Percentiles rank a stretch among this genome's conserved stretches.
Conservation (phyloP, 73 alveolate genomes). For the Tetrahymena thermophila region DNA sequence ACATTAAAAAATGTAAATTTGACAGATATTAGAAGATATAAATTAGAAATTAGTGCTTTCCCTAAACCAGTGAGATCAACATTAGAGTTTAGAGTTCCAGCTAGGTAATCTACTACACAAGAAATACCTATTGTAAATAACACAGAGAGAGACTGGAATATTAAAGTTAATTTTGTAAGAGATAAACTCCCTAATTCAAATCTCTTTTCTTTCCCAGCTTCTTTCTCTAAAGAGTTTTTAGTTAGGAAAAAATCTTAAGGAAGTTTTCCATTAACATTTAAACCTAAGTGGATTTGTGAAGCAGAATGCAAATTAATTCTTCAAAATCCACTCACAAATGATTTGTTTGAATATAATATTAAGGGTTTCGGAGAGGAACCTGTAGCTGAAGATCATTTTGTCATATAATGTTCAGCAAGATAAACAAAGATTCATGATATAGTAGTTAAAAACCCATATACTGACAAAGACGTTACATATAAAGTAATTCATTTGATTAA, state of each 20-base stretch:
- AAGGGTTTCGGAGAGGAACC: conserved; percentile 98
- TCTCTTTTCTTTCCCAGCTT: background rate
- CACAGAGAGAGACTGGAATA: conserved; percentile 90
- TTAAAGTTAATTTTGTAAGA: conserved; percentile 76
- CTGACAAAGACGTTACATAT: background rate
- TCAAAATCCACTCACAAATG: conserved; percentile 78
- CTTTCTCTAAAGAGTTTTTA: conserved; percentile 35
- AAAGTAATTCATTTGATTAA: conserved; percentile 49
- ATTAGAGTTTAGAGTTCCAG: conserved; percentile 92
- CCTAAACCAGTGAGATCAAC: conserved; percentile 93
- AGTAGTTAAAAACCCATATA: conserved; percentile 63
- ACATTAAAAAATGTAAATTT: conserved; percentile 54
- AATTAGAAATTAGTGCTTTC: conserved; percentile 80
- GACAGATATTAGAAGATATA: conserved; percentile 93
- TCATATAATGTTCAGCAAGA: conserved; percentile 83
- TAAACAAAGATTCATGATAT: conserved; percentile 72
- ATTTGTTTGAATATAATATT: conserved; percentile 87
- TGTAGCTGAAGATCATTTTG: conserved; percentile 94
- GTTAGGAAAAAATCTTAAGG: conserved; percentile 77
- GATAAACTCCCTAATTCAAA: conserved; percentile 57
- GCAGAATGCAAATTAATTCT: conserved; percentile 82
- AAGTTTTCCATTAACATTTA: conserved; percentile 71
- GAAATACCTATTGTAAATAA: conserved; percentile 96
- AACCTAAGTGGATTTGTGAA: conserved; percentile 85
- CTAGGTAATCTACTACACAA: conserved; percentile 79